Evolutionary conservation across 2,329 filamentous ascomycete genomes (phyloP).

Genomic region (Xylariaceae sp.): DNA sequence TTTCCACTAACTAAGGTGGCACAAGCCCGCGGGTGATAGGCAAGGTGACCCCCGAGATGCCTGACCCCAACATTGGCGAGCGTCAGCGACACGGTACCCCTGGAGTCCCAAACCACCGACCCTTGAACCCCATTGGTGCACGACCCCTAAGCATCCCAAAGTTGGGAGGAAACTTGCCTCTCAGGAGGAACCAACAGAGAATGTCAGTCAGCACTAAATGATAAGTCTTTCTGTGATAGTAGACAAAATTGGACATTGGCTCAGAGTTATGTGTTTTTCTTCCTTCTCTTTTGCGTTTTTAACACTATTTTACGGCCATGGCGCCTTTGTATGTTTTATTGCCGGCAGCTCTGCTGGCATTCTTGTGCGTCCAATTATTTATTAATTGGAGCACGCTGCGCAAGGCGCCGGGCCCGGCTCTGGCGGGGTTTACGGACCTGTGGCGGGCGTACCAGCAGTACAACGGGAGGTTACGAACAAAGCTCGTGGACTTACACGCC

Average conservation of each 20-base stretch:
- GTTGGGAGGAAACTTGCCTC: too few relatives aligned
- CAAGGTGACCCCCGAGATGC: too few relatives aligned
- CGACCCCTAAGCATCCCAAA: too few relatives aligned
- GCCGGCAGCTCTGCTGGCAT: conserved; percentile 8
- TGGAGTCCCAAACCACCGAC: too few relatives aligned
- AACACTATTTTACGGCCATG: conserved; percentile 10
- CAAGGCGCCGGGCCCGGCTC: conserved; percentile 31
- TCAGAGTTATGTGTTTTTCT: background rate
- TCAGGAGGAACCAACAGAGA: too few relatives aligned
- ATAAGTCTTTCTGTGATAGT: too few relatives aligned
- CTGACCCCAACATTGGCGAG: too few relatives aligned
- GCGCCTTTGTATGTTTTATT: conserved; percentile 15
- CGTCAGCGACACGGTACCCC: too few relatives aligned
- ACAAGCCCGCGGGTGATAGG: too few relatives aligned
- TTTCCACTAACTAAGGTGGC: too few relatives aligned
- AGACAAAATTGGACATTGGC: background rate
- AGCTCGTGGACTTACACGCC: conserved; percentile 31
- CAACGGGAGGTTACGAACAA: conserved; percentile 33
- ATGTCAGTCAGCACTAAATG: too few relatives aligned
- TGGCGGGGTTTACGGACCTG: conserved; percentile 34
- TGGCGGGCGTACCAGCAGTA: conserved; percentile 36
- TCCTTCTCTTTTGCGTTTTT: background rate
- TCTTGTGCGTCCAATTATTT: conserved; percentile 23
- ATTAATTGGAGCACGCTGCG: conserved; percentile 32
- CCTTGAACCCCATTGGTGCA: too few relatives aligned